Percentiles rank a stretch among this genome's conserved stretches.
Conservation (phyloP, 78 protist genomes). For the Neovahlkampfia damariscottae region DNA sequence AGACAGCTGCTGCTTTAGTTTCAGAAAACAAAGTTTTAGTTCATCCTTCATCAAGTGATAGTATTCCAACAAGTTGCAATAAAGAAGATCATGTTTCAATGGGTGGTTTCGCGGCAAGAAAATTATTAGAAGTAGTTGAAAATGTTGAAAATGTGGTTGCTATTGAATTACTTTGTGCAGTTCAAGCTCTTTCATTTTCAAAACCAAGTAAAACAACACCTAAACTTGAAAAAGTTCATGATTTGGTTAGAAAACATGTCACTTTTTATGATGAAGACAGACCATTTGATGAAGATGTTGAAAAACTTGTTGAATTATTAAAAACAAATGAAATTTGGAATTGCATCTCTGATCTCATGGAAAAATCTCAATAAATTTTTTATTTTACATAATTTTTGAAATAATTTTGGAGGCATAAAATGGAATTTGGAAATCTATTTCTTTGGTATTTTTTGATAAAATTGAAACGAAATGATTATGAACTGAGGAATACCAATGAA, state of each 20-base stretch:
- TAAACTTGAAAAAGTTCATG: slow-evolving; percentile 46
- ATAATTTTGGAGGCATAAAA: too few species aligned
- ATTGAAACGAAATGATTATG: too few species aligned
- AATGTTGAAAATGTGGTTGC: slow-evolving; percentile 67
- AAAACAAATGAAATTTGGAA: not conserved
- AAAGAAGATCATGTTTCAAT: slow-evolving; percentile 82
- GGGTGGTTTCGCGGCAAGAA: slow-evolving; percentile 70
- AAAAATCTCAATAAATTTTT: too few species aligned
- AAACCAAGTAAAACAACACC: slow-evolving; percentile 37
- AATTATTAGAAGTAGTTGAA: slow-evolving; percentile 40
- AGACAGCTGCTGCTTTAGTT: slow-evolving; percentile 72
- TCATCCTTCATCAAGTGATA: slow-evolving; percentile 76
- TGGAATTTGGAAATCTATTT: too few species aligned
- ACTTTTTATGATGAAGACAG: slow-evolving; percentile 54
- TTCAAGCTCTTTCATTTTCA: slow-evolving; percentile 62
- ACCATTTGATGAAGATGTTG: slow-evolving; percentile 51
- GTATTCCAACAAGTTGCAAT: slow-evolving; percentile 60
- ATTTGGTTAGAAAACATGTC: slow-evolving; percentile 44
- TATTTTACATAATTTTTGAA: too few species aligned
- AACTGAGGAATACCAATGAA: too few species aligned
- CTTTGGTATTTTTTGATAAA: too few species aligned
- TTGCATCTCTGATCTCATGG: too few species aligned
- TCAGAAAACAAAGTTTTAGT: slow-evolving; percentile 72
- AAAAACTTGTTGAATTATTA: slow-evolving; percentile 31
- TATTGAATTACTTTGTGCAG: slow-evolving; percentile 73